These are phyloP conservation scores for Xylaria multiplex DNA, from an alignment of 2,329 filamentous ascomycete species.

Conservation along the genomic window DNA sequence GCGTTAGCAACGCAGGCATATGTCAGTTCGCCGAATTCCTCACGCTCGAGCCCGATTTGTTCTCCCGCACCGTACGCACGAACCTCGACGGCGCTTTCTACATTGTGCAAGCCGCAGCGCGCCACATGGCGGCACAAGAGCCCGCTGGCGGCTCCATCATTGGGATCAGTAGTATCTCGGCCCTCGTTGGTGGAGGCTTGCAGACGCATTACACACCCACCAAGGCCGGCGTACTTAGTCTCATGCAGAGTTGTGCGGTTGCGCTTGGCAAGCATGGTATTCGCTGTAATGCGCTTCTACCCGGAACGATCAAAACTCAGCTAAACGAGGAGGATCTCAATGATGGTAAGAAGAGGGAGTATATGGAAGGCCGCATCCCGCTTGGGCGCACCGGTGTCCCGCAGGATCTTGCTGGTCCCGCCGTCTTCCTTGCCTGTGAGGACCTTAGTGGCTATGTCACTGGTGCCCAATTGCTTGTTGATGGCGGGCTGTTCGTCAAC, in stretches of 20 bases:
- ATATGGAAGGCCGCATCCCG: conserved; percentile 85
- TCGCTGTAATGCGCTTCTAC: conserved; percentile 83
- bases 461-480: conserved; percentile 84
- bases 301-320: conserved; percentile 85
- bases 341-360: conserved; percentile 75
- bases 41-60: conserved; percentile 75
- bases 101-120: conserved; percentile 83
- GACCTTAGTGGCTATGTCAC: conserved; percentile 83
- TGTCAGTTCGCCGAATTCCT: conserved; percentile 91
- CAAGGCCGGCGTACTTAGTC: conserved; percentile 80
- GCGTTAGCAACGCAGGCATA: conserved; percentile 88
- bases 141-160: conserved; percentile 82
- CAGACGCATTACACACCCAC: conserved; percentile 91
- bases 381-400: conserved; percentile 78
- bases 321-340: conserved; percentile 83
- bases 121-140: conserved; percentile 77
- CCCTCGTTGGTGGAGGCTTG: conserved; percentile 78
- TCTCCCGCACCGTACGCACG: conserved; percentile 76
- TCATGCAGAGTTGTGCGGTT: conserved; percentile 86
- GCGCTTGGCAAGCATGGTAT: conserved; percentile 80
- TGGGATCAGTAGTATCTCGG: conserved; percentile 76
- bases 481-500: conserved; percentile 91
- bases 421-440: conserved; percentile 84
- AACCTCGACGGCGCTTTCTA: conserved; percentile 93
- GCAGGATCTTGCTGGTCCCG: conserved; percentile 81